phyloP scores from a whole-genome alignment of 1,284 basidiomycete species.

The Neotropicomus parvogracilis region DNA sequence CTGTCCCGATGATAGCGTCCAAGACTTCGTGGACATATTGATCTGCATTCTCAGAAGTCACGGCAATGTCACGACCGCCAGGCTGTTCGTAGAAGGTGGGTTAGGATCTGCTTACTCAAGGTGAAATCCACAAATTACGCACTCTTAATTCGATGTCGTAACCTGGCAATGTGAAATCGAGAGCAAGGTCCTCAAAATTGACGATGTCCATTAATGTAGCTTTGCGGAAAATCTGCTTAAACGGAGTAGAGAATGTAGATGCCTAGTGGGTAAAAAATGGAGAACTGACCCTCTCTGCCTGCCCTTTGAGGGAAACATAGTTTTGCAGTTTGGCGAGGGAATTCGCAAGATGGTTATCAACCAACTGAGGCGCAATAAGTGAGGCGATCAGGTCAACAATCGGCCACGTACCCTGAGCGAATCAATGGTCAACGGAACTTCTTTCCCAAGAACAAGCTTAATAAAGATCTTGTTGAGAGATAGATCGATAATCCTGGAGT shows the following conservation, averaged over 20 bases:
- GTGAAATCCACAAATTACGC: constrained; percentile 23
- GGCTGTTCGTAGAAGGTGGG: constrained; percentile 41
- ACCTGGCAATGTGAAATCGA: constrained; percentile 96
- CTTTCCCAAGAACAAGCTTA: constrained; percentile 81
- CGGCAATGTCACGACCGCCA: constrained; percentile 73
- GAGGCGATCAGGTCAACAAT: neutral
- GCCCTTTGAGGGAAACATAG: constrained; percentile 43
- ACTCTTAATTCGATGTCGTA: constrained; percentile 89
- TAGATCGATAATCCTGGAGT: constrained; percentile 96
- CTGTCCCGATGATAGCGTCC: constrained; percentile 78
- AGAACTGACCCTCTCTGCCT: constrained; percentile 51
- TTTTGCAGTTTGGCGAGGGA: constrained; percentile 80
- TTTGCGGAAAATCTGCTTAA: constrained; percentile 49
- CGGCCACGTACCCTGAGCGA: constrained; percentile 63
- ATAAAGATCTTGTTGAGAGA: constrained; percentile 92
- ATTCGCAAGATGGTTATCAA: constrained; percentile 82
- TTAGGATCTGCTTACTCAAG: neutral
- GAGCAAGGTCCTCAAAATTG: constrained; percentile 79
- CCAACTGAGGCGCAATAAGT: constrained; percentile 45
- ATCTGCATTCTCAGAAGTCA: constrained; percentile 83
- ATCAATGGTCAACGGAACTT: constrained; percentile 79
- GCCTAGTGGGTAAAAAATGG: constrained; percentile 4
- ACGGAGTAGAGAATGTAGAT: neutral
- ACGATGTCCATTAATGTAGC: constrained; percentile 57
- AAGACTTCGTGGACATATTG: constrained; percentile 84